Evolutionary conservation across 208 protist species (phyloP).

Genomic region (Porcisia hertigi): DNA sequence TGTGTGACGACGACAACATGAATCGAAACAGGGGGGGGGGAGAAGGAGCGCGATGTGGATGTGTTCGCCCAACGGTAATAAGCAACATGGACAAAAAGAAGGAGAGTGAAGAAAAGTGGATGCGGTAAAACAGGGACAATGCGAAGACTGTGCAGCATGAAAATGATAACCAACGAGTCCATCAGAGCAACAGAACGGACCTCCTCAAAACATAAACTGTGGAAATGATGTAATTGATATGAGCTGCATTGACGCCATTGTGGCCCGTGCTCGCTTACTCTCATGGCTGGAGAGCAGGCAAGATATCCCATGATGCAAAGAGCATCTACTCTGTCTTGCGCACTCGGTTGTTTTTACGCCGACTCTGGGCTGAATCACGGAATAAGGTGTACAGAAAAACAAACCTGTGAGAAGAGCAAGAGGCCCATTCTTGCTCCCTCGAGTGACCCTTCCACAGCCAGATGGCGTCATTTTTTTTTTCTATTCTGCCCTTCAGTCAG

Average conservation of each 20-base stretch:
- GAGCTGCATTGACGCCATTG: background rate
- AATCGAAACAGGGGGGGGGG: background rate
- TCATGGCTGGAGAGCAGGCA: background rate
- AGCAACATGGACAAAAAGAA: background rate
- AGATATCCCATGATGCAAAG: background rate
- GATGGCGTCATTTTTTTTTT: background rate
- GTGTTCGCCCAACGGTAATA: background rate
- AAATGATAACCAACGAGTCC: background rate
- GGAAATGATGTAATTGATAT: background rate
- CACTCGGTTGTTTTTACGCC: background rate
- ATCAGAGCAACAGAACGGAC: background rate
- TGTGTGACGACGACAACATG: background rate
- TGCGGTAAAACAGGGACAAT: background rate
- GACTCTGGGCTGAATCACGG: background rate
- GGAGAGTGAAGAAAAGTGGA: conserved; percentile 2
- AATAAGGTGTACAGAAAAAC: background rate
- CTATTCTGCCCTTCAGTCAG: background rate
- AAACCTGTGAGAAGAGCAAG: background rate
- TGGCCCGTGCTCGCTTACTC: background rate
- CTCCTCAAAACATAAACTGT: background rate
- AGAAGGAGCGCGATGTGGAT: background rate
- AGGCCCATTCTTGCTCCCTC: background rate
- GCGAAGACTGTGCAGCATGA: background rate
- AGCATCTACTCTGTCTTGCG: background rate
- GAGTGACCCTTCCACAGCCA: background rate